Evolutionary conservation across 768 basidiomycete genomes (phyloP).

Genomic region (Paxillus ammoniavirescens): DNA sequence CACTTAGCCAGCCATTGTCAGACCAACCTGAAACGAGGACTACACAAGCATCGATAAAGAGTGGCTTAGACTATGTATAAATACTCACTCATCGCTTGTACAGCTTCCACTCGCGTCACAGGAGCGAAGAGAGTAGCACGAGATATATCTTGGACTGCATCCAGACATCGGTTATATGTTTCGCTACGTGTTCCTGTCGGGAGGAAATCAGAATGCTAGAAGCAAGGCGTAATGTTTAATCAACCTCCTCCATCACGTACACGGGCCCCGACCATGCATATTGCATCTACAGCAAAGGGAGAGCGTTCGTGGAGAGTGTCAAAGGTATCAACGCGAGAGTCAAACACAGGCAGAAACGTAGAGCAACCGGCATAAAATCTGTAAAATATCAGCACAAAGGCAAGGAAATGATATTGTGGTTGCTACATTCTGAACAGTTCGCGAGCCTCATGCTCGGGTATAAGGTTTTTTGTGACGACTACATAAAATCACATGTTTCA

Average conservation of each 20-base stretch:
- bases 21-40: conserved; percentile 94
- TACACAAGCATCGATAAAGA: conserved; percentile 28
- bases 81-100: conserved; percentile 87
- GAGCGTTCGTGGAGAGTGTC: conserved; percentile 85
- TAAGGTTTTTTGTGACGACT: conserved; percentile 85
- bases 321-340: conserved; percentile 78
- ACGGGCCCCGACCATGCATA: conserved; percentile 91
- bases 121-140: conserved; percentile 86
- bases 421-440: conserved; percentile 80
- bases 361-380: conserved; percentile 95
- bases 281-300: conserved; percentile 89
- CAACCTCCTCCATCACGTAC: conserved; percentile 88
- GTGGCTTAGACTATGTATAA: neutral
- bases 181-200: conserved; percentile 69
- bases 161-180: conserved; percentile 65
- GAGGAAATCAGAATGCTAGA: conserved; percentile 7
- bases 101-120: conserved; percentile 79
- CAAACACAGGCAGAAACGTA: conserved; percentile 87
- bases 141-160: conserved; percentile 85
- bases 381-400: conserved; percentile 11
- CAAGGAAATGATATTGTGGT: neutral
- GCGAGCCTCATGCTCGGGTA: conserved; percentile 79
- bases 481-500: conserved; percentile 5
- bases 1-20: conserved; percentile 93
- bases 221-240: conserved; percentile 15